Evolutionary conservation across 2,329 filamentous ascomycete species (phyloP), one percentile per base, ranked within the genome.

Genomic region (Colletotrichum brevisporum): DNA sequence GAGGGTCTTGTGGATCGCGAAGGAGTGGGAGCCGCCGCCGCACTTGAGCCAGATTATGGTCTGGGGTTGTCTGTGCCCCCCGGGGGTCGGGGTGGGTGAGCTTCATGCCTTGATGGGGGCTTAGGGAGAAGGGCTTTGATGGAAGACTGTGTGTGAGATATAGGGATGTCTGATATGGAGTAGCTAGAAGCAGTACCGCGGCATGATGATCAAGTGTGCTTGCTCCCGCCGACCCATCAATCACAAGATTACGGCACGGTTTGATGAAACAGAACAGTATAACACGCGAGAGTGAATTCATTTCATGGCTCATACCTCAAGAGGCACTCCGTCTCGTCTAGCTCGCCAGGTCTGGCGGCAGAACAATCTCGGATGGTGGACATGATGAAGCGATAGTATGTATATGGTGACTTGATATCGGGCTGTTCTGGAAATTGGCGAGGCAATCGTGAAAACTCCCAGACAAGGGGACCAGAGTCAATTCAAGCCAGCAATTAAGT

Each of bases 41-140:
- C 45, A 41, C 24, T 68, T 68, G 39, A 68, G 65, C 65, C 65
- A 68, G 65, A 68, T 50, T 41, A 68, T 68, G 26, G 61, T 68
- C 15, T 68, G 65, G 12, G 65, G 65, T 39, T 68, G 65, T 57
- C 65, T 68, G 54, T 51, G 45, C 48, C 31, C 54, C 8, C 27
- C 10, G 9, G 2, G 31, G 9, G 60, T 68, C 41, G 65, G 61
- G 18, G 48, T 5, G 41, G 8, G 6, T 21, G 12, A 24, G 21
- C 2, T 10, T 36, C 31, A 36, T 36, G 31, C 31, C 15, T 18
- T 4, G 36, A 9, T 27, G 2, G 57, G 18, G 2, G 4, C 18
- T 21, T 1, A 26, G 45, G 13, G 13, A 31, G 16, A 5, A 26
- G 13, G 13, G n/a, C 39, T 8, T 36, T 39, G 27, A 10, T 10